Percentiles rank a stretch among this genome's conserved stretches.
These are phyloP conservation scores for Albifimbria verrucaria DNA, from an alignment of 2,329 filamentous ascomycete species.

Conservation along the genomic window DNA sequence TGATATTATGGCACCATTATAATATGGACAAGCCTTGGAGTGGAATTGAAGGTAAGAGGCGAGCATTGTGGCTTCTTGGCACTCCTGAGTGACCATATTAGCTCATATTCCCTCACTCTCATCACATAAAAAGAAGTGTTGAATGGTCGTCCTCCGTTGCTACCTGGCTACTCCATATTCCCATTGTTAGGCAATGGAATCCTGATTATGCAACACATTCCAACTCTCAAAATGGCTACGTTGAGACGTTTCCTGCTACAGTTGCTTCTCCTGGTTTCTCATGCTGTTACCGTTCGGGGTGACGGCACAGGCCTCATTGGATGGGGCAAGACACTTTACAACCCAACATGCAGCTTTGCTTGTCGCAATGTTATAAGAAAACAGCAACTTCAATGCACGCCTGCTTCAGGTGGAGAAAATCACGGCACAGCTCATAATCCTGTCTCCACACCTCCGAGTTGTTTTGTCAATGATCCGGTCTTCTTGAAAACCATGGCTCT, in stretches of 20 bases:
- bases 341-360: conserved; percentile 31
- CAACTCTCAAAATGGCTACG: not conserved
- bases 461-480: conserved; percentile 22
- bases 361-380: conserved; percentile 25
- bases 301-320: conserved; percentile 29
- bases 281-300: not conserved
- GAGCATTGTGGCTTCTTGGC: too few relatives aligned
- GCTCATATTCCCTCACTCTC: too few relatives aligned
- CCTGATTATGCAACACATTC: too few relatives aligned
- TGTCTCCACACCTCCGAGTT: conserved; percentile 19
- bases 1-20: not conserved
- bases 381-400: conserved; percentile 25
- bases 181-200: too few relatives aligned
- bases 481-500: conserved; percentile 30
- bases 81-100: too few relatives aligned
- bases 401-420: conserved; percentile 12
- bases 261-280: not conserved
- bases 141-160: too few relatives aligned
- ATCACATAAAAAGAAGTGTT: too few relatives aligned
- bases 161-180: too few relatives aligned
- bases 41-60: too few relatives aligned
- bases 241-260: not conserved
- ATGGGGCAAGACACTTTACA: conserved; percentile 30
- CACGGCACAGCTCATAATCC: conserved; percentile 22
- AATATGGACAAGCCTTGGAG: too few relatives aligned